Conservation (phyloP, 805 yeast genomes). For the Isabelozyma rhagii region DNA sequence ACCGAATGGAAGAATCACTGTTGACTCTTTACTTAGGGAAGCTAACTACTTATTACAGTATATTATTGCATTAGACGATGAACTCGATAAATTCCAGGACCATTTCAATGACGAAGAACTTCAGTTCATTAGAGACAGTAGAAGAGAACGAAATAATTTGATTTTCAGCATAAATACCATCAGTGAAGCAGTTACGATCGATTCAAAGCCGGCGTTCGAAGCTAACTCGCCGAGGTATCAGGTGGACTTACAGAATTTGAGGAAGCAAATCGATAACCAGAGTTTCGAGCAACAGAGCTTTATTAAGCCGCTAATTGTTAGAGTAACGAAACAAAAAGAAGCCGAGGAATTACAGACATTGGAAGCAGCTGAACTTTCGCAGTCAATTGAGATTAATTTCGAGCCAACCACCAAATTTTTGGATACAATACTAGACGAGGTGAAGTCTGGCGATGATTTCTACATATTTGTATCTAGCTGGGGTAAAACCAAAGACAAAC, state of each 20-base stretch:
- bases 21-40: slow-evolving; percentile 33
- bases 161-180: slow-evolving; percentile 29
- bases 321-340: slow-evolving; percentile 1
- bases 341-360: slow-evolving; percentile 1
- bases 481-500: slow-evolving; percentile 17
- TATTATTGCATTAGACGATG: slow-evolving; percentile 26
- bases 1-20: background rate
- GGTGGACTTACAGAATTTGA: slow-evolving; percentile 5
- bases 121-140: slow-evolving; percentile 8
- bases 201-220: slow-evolving; percentile 21
- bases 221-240: slow-evolving; percentile 20
- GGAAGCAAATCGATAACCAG: slow-evolving; percentile 7
- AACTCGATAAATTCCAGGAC: slow-evolving; percentile 14
- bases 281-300: slow-evolving; percentile 15
- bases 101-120: slow-evolving; percentile 3
- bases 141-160: slow-evolving; percentile 22
- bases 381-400: slow-evolving; percentile 9
- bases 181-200: slow-evolving; percentile 25
- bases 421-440: slow-evolving; percentile 6
- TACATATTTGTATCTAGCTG: slow-evolving; percentile 9
- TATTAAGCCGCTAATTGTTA: background rate
- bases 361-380: slow-evolving; percentile 2
- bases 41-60: slow-evolving; percentile 33
- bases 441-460: slow-evolving; percentile 9
- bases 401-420: slow-evolving; percentile 12